A percentile compares a stretch with the other conserved stretches of the same genome.
These are phyloP conservation scores for Ophiosphaerella narmari DNA, from an alignment of 2,329 filamentous ascomycete genomes.

Conservation along the genomic window DNA sequence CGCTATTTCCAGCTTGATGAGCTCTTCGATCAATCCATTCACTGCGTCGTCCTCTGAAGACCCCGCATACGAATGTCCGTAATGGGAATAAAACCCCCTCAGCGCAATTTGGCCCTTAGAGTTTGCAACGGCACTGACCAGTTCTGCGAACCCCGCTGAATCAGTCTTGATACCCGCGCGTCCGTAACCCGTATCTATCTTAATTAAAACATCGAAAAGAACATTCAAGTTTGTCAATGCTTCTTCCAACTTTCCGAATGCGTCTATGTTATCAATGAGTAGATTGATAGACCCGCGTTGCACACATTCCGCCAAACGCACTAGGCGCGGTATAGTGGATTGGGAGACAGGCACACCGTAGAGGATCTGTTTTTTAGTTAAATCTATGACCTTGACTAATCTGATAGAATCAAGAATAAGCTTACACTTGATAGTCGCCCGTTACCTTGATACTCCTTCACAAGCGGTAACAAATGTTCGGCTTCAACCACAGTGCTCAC, in stretches of 20 bases:
- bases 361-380: constrained; percentile 56
- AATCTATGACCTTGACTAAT: too few species aligned
- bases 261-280: constrained; percentile 69
- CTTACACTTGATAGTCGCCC: constrained; percentile 65
- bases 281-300: constrained; percentile 61
- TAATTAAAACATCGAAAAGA: constrained; percentile 65
- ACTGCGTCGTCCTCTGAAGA: constrained; percentile 63
- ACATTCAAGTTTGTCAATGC: constrained; percentile 19
- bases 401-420: too few species aligned
- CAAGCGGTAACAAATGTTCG: constrained; percentile 66
- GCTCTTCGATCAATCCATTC: constrained; percentile 63
- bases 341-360: constrained; percentile 73
- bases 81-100: constrained; percentile 73
- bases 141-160: constrained; percentile 51
- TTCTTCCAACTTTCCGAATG: constrained; percentile 52
- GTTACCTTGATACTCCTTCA: constrained; percentile 61
- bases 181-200: constrained; percentile 74
- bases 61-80: constrained; percentile 70
- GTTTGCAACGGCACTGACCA: constrained; percentile 48
- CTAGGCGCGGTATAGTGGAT: constrained; percentile 64
- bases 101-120: constrained; percentile 44
- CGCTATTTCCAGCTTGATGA: constrained; percentile 58
- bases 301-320: constrained; percentile 59
- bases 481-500: constrained; percentile 77
- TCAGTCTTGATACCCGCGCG: constrained; percentile 68